Evolutionary conservation across 1,139 yeast genomes (phyloP).

Genomic region (Entelexis paramagnoliae): DNA sequence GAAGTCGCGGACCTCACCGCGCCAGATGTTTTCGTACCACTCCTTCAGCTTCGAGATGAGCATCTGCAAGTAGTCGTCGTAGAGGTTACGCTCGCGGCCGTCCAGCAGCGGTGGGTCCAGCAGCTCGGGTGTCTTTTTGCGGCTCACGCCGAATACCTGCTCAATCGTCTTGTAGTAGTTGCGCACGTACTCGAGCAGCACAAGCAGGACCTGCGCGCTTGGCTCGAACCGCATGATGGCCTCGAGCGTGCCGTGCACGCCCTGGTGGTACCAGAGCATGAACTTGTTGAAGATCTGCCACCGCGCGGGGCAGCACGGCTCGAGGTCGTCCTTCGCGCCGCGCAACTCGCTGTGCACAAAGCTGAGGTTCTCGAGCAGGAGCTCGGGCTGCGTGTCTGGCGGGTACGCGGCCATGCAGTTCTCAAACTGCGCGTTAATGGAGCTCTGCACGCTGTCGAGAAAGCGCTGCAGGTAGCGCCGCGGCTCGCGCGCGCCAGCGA

Average conservation of each 20-base stretch:
- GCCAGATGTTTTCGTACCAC: constrained; percentile 63
- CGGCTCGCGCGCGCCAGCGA: constrained; percentile 7
- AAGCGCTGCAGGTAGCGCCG: constrained; percentile 49
- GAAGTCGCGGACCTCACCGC: constrained; percentile 55
- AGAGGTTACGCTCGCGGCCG: constrained; percentile 58
- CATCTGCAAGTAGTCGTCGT: constrained; percentile 62
- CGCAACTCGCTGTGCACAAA: constrained; percentile 79
- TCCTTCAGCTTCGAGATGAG: constrained; percentile 65
- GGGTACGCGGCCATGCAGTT: constrained; percentile 52
- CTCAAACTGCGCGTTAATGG: constrained; percentile 55
- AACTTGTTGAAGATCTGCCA: constrained; percentile 65
- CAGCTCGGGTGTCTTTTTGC: constrained; percentile 28
- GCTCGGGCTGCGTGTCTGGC: constrained; percentile 40
- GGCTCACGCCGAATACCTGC: constrained; percentile 35
- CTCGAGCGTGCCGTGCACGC: constrained; percentile 53
- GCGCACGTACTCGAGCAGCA: constrained; percentile 63
- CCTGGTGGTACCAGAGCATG: constrained; percentile 57
- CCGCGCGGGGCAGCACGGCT: constrained; percentile 52
- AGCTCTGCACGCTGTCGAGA: constrained; percentile 47
- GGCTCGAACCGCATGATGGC: constrained; percentile 56
- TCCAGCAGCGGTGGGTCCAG: constrained; percentile 36
- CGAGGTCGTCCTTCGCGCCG: constrained; percentile 50
- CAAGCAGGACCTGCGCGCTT: constrained; percentile 33
- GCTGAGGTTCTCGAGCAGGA: constrained; percentile 57
- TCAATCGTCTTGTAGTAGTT: constrained; percentile 48